Percentiles rank a stretch among this genome's conserved stretches.
These are phyloP conservation scores for Parascedosporium putredinis DNA, from an alignment of 2,329 filamentous ascomycete species.

Conservation along the genomic window DNA sequence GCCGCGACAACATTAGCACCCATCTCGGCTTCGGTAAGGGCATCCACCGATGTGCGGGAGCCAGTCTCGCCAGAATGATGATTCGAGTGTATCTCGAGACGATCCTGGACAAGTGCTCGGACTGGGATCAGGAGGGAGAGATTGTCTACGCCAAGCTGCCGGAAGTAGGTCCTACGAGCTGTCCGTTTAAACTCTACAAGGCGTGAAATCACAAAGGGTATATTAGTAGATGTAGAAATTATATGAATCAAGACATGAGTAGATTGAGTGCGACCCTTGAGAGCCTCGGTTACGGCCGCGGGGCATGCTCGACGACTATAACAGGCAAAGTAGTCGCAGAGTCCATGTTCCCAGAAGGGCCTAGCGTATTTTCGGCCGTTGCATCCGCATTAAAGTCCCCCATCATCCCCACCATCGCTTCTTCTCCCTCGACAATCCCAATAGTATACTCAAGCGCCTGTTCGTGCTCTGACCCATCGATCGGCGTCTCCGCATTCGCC, in stretches of 20 bases:
- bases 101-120: neutral
- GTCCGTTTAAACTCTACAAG: neutral
- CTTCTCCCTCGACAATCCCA: neutral
- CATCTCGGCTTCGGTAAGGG: neutral
- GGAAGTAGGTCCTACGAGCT: neutral
- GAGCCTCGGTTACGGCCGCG: too few relatives aligned
- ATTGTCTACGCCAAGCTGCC: neutral
- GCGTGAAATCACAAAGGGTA: neutral
- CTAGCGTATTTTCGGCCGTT: too few relatives aligned
- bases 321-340: too few relatives aligned
- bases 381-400: too few relatives aligned
- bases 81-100: neutral
- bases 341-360: too few relatives aligned
- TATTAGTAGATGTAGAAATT: neutral
- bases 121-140: neutral
- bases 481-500: too few relatives aligned
- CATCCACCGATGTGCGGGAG: neutral
- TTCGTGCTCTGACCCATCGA: neutral
- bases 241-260: too few relatives aligned
- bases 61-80: neutral
- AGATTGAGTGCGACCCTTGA: too few relatives aligned
- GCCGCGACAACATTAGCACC: neutral
- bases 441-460: neutral
- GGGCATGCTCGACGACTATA: too few relatives aligned
- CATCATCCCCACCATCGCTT: neutral